These are phyloP conservation scores for Emergomyces orientalis DNA, from an alignment of 2,329 filamentous ascomycete species.

Conservation along the genomic window DNA sequence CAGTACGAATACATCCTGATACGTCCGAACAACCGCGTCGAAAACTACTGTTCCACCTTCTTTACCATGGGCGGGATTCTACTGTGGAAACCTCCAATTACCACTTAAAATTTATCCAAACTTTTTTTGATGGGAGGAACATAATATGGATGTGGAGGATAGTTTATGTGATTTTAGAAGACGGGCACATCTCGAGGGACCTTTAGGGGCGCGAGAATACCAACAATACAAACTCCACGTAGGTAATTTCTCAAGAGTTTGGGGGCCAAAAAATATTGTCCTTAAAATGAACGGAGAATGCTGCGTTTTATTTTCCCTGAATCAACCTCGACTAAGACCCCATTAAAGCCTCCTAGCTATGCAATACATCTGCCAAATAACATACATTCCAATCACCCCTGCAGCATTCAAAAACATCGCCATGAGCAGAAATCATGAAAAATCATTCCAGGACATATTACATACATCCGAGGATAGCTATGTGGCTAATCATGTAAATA, in stretches of 20 bases:
- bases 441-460: conserved; percentile 1
- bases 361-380: conserved; percentile 1
- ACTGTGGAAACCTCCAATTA: background rate
- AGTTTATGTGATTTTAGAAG: background rate
- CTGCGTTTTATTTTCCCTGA: background rate
- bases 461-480: conserved; percentile 2
- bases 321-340: background rate
- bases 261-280: background rate
- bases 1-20: background rate
- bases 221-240: background rate
- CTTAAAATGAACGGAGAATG: conserved; percentile 2
- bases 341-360: background rate
- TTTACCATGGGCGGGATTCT: background rate
- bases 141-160: background rate
- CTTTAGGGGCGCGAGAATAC: background rate
- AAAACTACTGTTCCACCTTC: background rate
- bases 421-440: background rate
- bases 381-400: background rate
- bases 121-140: background rate
- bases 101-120: background rate
- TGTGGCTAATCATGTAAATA: conserved; percentile 5
- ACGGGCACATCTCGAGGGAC: no score
- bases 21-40: background rate
- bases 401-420: background rate
- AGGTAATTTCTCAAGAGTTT: background rate